Conservation (phyloP, 176 grass and related monocot species). For the Cenchrus americanus region DNA sequence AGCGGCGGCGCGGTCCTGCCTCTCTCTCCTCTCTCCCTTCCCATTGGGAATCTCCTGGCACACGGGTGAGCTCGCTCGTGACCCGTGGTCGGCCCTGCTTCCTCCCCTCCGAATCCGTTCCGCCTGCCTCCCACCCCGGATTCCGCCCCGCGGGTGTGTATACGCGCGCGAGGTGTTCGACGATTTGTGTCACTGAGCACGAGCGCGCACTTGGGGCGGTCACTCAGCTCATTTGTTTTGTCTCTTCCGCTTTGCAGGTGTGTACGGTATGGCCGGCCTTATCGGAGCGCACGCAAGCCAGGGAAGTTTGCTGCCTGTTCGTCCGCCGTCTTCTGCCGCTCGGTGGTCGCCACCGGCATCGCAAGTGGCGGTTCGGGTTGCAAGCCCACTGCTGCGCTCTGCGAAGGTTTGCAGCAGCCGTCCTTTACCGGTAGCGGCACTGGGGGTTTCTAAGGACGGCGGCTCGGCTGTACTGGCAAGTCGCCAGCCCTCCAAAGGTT, state of each 20-base stretch:
- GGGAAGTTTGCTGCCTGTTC: background rate
- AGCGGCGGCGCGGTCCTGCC: background rate
- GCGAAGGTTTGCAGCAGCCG: background rate
- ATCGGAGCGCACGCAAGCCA: background rate
- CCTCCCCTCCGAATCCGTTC: background rate
- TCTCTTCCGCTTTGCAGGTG: conserved; percentile 27
- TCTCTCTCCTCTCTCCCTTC: background rate
- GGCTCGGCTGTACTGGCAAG: conserved; percentile 9
- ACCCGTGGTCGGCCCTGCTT: background rate
- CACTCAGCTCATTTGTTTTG: background rate
- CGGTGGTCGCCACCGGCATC: background rate
- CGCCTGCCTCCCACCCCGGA: no score
- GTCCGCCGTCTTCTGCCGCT: background rate
- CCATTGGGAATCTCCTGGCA: background rate
- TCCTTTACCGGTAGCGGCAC: background rate
- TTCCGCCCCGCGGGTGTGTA: no score
- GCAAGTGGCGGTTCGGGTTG: background rate
- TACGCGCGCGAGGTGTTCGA: conserved; percentile 15
- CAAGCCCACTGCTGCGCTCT: background rate
- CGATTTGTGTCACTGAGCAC: background rate
- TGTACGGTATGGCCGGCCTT: conserved; percentile 24
- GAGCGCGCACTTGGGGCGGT: background rate
- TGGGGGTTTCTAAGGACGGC: conserved; percentile 36
- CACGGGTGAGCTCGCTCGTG: background rate
- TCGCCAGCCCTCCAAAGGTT: conserved; percentile 47